Percentiles rank a stretch among this genome's conserved stretches.
These are phyloP conservation scores for Microbotryomycetes sp. DNA, from an alignment of 1,284 basidiomycete genomes.

Conservation along the genomic window DNA sequence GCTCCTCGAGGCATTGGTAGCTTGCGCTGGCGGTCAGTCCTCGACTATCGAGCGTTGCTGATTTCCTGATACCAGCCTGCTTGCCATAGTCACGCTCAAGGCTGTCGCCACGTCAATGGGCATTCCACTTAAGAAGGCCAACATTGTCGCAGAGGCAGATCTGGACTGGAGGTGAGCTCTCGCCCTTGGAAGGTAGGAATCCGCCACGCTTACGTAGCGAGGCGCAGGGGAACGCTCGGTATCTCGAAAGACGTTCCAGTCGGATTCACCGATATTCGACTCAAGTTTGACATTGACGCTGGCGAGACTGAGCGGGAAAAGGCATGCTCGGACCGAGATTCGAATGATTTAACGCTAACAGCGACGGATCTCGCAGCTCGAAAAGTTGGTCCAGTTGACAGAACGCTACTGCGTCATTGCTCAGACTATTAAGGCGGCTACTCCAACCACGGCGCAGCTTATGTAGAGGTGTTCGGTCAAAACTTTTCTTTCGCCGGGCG, in stretches of 20 bases:
- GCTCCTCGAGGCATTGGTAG: conserved; percentile 16
- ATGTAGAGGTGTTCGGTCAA: neutral
- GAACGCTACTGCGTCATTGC: conserved; percentile 22
- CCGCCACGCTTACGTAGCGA: neutral
- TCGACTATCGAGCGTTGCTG: neutral
- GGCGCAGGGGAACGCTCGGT: conserved; percentile 11
- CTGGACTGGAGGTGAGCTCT: conserved; percentile 7
- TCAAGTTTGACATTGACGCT: conserved; percentile 20
- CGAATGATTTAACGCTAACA: neutral
- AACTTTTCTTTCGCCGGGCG: conserved; percentile 27
- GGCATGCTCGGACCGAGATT: conserved; percentile 1
- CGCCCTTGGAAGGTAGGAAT: neutral
- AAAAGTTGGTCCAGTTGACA: conserved; percentile 13
- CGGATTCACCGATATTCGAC: conserved; percentile 15
- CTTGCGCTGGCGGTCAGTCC: conserved; percentile 11
- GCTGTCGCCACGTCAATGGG: conserved; percentile 14
- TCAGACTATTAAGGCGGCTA: conserved; percentile 7
- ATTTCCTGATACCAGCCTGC: neutral
- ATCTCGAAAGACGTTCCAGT: conserved; percentile 12
- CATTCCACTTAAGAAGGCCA: conserved; percentile 2
- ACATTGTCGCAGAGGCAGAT: conserved; percentile 8
- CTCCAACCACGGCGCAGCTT: neutral
- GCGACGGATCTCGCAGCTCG: conserved; percentile 4
- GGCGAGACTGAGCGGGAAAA: conserved; percentile 5
- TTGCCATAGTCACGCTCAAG: conserved; percentile 8